A percentile compares a stretch with the other conserved stretches of the same genome.
Conservation (phyloP, 2,329 filamentous ascomycete species). For the Aspergillus felis region DNA sequence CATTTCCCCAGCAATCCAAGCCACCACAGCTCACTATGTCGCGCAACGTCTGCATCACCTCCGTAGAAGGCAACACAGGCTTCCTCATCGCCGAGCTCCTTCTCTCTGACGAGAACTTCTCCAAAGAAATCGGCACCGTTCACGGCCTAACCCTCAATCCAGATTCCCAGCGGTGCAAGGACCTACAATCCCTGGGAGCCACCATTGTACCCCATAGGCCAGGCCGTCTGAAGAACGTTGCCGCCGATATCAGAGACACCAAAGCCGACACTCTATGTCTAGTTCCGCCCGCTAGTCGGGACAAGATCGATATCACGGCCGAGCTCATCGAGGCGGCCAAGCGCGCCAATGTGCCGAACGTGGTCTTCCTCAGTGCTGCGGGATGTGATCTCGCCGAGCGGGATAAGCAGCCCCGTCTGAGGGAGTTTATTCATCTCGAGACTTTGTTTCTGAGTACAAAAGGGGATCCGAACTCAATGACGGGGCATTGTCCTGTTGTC, state of each 20-base stretch:
- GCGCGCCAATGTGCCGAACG: slow-evolving; percentile 44
- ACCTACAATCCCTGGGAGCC: slow-evolving; percentile 42
- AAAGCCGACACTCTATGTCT: slow-evolving; percentile 49
- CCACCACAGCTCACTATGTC: slow-evolving; percentile 32
- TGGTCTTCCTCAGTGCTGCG: slow-evolving; percentile 47
- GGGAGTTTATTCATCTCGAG: slow-evolving; percentile 53
- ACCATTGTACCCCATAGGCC: slow-evolving; percentile 42
- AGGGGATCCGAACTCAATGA: slow-evolving; percentile 37
- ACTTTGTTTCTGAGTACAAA: slow-evolving; percentile 41
- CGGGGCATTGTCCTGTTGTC: slow-evolving; percentile 45
- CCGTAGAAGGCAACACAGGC: slow-evolving; percentile 50
- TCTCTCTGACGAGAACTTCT: slow-evolving; percentile 43
- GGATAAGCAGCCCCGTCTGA: slow-evolving; percentile 46
- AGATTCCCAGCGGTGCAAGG: slow-evolving; percentile 33
- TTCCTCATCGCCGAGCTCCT: slow-evolving; percentile 50
- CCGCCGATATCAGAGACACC: slow-evolving; percentile 38
- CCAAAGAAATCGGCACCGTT: slow-evolving; percentile 39
- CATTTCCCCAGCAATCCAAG: neutral
- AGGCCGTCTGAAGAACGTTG: slow-evolving; percentile 39
- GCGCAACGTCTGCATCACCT: slow-evolving; percentile 48
- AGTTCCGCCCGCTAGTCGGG: slow-evolving; percentile 45
- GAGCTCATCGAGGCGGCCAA: slow-evolving; percentile 47
- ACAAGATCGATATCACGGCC: slow-evolving; percentile 45
- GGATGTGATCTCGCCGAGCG: slow-evolving; percentile 50
- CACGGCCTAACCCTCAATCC: slow-evolving; percentile 43